A percentile compares a stretch with the other conserved stretches of the same genome.
These are phyloP conservation scores for Pogostemon cablin DNA, from an alignment of 257 asterid species.

Conservation along the genomic window DNA sequence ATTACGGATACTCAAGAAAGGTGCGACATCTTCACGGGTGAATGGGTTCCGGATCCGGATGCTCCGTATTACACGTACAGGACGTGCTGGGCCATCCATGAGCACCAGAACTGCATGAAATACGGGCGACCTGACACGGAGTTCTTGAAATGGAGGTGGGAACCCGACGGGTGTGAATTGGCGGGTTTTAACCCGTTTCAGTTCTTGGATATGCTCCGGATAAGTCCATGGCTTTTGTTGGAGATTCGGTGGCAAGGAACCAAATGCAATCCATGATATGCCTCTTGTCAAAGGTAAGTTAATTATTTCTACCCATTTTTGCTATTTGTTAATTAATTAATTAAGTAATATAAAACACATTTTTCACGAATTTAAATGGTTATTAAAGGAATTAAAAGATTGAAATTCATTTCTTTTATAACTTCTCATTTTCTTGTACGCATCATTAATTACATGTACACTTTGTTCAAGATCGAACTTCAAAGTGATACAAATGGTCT, in stretches of 20 bases:
- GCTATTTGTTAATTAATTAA: neutral
- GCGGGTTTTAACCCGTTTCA: constrained; percentile 51
- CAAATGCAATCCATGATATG: constrained; percentile 70
- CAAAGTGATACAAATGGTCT: no score
- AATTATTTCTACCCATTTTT: neutral
- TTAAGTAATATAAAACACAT: no score
- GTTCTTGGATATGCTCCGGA: constrained; percentile 53
- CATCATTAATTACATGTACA: no score
- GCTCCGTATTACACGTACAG: constrained; percentile 60
- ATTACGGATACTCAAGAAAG: constrained; percentile 25
- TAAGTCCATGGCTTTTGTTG: constrained; percentile 62
- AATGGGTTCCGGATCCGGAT: constrained; percentile 54
- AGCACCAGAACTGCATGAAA: constrained; percentile 73
- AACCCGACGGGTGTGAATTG: constrained; percentile 57
- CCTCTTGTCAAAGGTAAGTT: constrained; percentile 56
- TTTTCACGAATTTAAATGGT: no score
- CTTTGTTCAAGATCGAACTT: no score
- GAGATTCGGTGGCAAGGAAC: constrained; percentile 66
- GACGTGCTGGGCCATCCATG: constrained; percentile 66
- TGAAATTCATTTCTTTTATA: no score
- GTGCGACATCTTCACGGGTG: constrained; percentile 55
- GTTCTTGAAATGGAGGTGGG: constrained; percentile 62
- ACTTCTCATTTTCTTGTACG: no score
- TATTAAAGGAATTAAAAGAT: no score
- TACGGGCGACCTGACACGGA: constrained; percentile 56